Evolutionary conservation across 1,139 yeast species (phyloP).

Genomic region (Zhuliangozyma blackwelliae): DNA sequence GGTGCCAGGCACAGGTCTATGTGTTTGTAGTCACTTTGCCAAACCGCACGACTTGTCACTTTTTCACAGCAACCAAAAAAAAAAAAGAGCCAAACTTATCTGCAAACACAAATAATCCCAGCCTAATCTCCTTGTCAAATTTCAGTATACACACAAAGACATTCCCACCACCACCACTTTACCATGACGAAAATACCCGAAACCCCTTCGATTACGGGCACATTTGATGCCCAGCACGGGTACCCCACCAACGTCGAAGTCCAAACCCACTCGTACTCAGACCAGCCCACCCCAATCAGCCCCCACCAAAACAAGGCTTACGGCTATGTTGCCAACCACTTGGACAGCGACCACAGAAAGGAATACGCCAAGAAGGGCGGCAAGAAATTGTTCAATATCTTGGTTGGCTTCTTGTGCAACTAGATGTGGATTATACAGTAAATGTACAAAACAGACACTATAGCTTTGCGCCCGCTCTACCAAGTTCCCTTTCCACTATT

Average conservation of each 20-base stretch:
- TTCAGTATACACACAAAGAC: too few species aligned
- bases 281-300: conserved; percentile 32
- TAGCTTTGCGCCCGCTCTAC: conserved; percentile 4
- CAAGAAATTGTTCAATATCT: conserved; percentile 17
- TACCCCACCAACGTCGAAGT: conserved; percentile 24
- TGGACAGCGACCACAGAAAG: conserved; percentile 37
- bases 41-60: too few species aligned
- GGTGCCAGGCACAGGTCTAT: too few species aligned
- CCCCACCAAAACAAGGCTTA: conserved; percentile 25
- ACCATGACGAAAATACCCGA: conserved; percentile 19
- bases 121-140: too few species aligned
- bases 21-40: too few species aligned
- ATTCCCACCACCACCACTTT: too few species aligned
- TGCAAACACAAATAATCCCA: too few species aligned
- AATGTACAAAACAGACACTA: conserved; percentile 1
- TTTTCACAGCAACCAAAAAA: too few species aligned
- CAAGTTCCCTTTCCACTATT: conserved; percentile 5
- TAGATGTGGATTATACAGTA: conserved; percentile 3
- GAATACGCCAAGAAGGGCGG: conserved; percentile 27
- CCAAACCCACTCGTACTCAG: conserved; percentile 31
- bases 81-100: too few species aligned
- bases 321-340: conserved; percentile 25
- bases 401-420: conserved; percentile 17
- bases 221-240: conserved; percentile 29
- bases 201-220: conserved; percentile 25